Base-by-base conservation (phyloP, 2,329 filamentous ascomycete genomes). In the Diaporthe capsici region DNA sequence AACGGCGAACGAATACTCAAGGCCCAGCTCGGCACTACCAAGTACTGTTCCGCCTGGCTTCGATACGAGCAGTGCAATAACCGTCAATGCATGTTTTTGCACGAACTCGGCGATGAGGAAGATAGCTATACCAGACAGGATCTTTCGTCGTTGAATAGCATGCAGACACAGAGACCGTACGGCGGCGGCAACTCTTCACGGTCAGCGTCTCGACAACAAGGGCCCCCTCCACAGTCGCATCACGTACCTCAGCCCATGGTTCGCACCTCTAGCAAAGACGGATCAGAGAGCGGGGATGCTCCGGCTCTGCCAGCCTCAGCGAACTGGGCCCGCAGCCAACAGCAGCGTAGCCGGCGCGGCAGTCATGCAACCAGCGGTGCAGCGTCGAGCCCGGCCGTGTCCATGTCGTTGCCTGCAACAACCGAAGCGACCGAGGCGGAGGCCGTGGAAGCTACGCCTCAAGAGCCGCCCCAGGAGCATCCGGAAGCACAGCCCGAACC, bases 1-100 rank as follows among this genome's bases (percentile, higher is more conserved):
- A 98, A 99, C 81, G 95, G 95, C 71, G 97, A 98, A 77, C 90
- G 96, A 70, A 89, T 95, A 20, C 86, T 99, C 28, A 93, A 95
- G 87, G 96, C 91, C 5, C 92, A 92, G 81, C 85, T 92, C 72
- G 97, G 97, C 34, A 99, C 97, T 0, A 99, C 97, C 6, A 99
- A 99, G 83, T 99, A 99, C 84, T 99, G 97, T 84, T 99, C 97
- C 0, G 96, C 97, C 5, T 99, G 97, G 88, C 89, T 99, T 25
- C 94, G 97, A 75, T 95, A 97, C 79, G 97, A 99, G 84, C 94
- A 93, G 79, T 99, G 97, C 85, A 95, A 94, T 74, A 99, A 99
- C 81, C 92, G 96, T 71, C 96, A 97, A 78, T 99, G 97, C 87
- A 99, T 98, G 91, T 99, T 99, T 84, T 86, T 99, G 70, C 97